A percentile compares a stretch with the other conserved stretches of the same genome.
Evolutionary conservation across 495 filamentous ascomycete genomes (phyloP).

Genomic region (Aspergillus leporis): DNA sequence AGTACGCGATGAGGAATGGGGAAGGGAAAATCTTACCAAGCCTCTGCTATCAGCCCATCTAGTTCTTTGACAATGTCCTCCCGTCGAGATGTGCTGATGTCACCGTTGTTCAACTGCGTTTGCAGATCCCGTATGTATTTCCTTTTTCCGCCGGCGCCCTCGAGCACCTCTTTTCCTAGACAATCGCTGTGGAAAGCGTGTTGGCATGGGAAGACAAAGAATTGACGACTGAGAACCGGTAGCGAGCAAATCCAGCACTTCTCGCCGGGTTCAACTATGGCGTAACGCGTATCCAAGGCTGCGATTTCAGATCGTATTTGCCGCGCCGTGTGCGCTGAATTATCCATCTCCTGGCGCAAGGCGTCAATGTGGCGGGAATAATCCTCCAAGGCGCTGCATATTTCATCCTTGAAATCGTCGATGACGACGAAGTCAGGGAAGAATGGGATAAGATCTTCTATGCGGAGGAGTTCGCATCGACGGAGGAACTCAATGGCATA

Average conservation of each 20-base stretch:
- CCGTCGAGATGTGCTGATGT: constrained; percentile 62
- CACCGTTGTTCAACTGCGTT: constrained; percentile 70
- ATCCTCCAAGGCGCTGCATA: constrained; percentile 88
- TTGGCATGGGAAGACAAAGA: constrained; percentile 98
- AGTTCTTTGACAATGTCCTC: constrained; percentile 86
- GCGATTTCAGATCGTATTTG: constrained; percentile 88
- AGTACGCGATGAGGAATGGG: constrained; percentile 17
- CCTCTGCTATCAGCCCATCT: constrained; percentile 78
- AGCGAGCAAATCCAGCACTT: constrained; percentile 84
- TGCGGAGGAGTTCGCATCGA: constrained; percentile 85
- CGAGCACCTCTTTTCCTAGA: constrained; percentile 77
- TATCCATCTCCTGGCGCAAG: constrained; percentile 95
- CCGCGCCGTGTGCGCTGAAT: constrained; percentile 77
- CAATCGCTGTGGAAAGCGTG: constrained; percentile 97
- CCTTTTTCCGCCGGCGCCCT: constrained; percentile 69
- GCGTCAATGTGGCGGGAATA: constrained; percentile 87
- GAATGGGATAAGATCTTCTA: constrained; percentile 96
- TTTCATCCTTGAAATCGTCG: constrained; percentile 98
- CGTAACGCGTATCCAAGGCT: constrained; percentile 81
- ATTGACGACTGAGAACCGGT: constrained; percentile 83
- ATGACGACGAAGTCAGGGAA: constrained; percentile 99
- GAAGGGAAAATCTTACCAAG: constrained; percentile 58
- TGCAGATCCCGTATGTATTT: constrained; percentile 84
- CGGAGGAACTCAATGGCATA: constrained; percentile 92
- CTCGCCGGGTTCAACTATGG: constrained; percentile 95